These are phyloP conservation scores for Buddleja alternifolia DNA, from an alignment of 257 asterid species.

Conservation along the genomic window DNA sequence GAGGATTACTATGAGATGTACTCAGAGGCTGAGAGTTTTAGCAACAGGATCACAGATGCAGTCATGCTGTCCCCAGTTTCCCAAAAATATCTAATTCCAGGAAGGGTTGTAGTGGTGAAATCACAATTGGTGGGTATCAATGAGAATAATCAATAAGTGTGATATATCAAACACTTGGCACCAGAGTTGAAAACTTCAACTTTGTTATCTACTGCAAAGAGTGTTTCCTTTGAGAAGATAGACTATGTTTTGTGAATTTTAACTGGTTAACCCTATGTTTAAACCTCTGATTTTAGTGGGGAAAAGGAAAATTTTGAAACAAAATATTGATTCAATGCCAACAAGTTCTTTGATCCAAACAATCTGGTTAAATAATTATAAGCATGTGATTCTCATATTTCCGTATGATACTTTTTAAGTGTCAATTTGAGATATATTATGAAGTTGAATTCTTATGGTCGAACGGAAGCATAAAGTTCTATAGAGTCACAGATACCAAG, in stretches of 20 bases:
- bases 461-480: slow-evolving; percentile 18
- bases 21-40: slow-evolving; percentile 65
- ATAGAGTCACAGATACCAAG: neutral
- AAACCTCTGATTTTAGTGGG: slow-evolving; percentile 11
- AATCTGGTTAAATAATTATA: slow-evolving; percentile 2
- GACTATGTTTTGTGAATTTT: slow-evolving; percentile 10
- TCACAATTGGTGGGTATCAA: slow-evolving; percentile 65
- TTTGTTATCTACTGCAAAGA: slow-evolving; percentile 2
- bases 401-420: neutral
- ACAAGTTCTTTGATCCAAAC: neutral
- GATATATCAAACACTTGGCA: slow-evolving; percentile 20
- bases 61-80: slow-evolving; percentile 74
- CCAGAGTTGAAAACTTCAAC: slow-evolving; percentile 14
- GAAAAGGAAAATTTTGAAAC: neutral
- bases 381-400: neutral
- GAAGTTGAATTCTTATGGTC: slow-evolving; percentile 20
- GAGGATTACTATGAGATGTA: slow-evolving; percentile 88
- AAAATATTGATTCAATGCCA: neutral
- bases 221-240: neutral
- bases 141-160: slow-evolving; percentile 12
- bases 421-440: slow-evolving; percentile 16
- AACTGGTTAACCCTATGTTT: slow-evolving; percentile 1
- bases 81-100: slow-evolving; percentile 70
- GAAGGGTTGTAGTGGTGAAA: slow-evolving; percentile 90
- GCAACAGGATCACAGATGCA: slow-evolving; percentile 60